These are phyloP conservation scores for Trichocladium uniseriatum DNA, from an alignment of 495 filamentous ascomycete species.

Conservation along the genomic window DNA sequence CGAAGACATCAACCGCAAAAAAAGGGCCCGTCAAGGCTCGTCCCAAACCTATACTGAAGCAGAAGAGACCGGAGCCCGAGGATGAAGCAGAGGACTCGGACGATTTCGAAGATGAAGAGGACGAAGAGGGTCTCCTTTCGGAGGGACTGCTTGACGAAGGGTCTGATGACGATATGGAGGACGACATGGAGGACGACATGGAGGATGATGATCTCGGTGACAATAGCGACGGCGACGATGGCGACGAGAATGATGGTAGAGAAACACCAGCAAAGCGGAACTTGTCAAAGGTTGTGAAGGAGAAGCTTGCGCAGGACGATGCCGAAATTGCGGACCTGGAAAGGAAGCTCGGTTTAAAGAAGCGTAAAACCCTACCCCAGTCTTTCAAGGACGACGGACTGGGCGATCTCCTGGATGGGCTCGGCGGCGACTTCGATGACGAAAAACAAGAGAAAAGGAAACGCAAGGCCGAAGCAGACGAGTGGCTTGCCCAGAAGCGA, in stretches of 20 bases:
- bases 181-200: conserved; percentile 19
- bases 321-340: conserved; percentile 82
- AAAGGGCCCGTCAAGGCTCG: background rate
- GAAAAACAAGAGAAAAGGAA: conserved; percentile 55
- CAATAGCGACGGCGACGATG: conserved; percentile 17
- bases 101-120: conserved; percentile 14
- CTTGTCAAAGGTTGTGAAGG: conserved; percentile 50
- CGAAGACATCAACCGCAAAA: background rate
- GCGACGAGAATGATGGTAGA: conserved; percentile 15
- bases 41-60: conserved; percentile 15
- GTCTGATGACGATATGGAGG: conserved; percentile 22
- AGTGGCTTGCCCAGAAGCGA: conserved; percentile 41
- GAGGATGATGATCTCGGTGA: conserved; percentile 38
- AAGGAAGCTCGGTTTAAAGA: conserved; percentile 78
- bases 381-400: conserved; percentile 79
- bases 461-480: conserved; percentile 52
- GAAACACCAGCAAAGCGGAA: conserved; percentile 22
- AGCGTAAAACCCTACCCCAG: conserved; percentile 63
- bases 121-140: conserved; percentile 16
- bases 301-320: conserved; percentile 65
- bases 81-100: conserved; percentile 8
- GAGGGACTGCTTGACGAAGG: conserved; percentile 22
- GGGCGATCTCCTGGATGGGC: conserved; percentile 64
- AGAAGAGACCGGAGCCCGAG: conserved; percentile 5
- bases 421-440: conserved; percentile 44